A percentile compares a stretch with the other conserved stretches of the same genome.
Evolutionary conservation across 1,284 basidiomycete genomes (phyloP).

Genomic region (Blastosporella zonata): DNA sequence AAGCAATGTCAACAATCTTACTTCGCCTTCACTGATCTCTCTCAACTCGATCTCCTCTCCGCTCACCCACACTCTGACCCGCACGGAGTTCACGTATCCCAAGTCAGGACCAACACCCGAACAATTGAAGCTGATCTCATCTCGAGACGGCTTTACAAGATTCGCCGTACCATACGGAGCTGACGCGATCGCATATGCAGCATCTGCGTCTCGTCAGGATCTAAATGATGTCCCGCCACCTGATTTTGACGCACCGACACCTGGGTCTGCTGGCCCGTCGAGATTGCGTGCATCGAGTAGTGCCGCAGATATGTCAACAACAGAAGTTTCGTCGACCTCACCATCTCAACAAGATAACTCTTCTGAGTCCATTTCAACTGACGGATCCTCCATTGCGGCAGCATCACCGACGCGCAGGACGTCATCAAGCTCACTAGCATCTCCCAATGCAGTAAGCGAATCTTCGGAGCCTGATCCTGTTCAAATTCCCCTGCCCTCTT

Average conservation of each 20-base stretch:
- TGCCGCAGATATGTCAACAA: constrained; percentile 15
- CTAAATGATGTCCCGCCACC: constrained; percentile 33
- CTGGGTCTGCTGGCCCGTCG: constrained; percentile 21
- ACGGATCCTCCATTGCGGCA: too few relatives aligned
- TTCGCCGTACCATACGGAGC: constrained; percentile 53
- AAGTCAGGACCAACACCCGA: constrained; percentile 49
- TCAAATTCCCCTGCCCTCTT: constrained; percentile 11
- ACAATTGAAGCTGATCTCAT: constrained; percentile 49
- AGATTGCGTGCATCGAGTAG: constrained; percentile 25
- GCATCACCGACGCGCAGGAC: not conserved
- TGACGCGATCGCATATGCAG: constrained; percentile 48
- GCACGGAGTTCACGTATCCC: constrained; percentile 51
- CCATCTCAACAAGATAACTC: not conserved
- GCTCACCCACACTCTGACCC: constrained; percentile 46
- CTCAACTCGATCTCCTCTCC: constrained; percentile 51
- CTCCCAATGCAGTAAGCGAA: not conserved
- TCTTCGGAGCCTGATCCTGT: not conserved
- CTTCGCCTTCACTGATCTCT: constrained; percentile 46
- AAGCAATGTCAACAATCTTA: constrained; percentile 34
- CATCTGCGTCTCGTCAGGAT: constrained; percentile 34
- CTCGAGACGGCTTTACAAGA: constrained; percentile 42
- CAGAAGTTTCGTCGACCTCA: not conserved
- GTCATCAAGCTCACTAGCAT: not conserved
- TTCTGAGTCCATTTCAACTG: not conserved
- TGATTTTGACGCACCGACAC: constrained; percentile 31